Percentiles rank a stretch among this genome's conserved stretches.
Conservation (phyloP, 2,329 filamentous ascomycete species). For the Cryphonectria radicalis region DNA sequence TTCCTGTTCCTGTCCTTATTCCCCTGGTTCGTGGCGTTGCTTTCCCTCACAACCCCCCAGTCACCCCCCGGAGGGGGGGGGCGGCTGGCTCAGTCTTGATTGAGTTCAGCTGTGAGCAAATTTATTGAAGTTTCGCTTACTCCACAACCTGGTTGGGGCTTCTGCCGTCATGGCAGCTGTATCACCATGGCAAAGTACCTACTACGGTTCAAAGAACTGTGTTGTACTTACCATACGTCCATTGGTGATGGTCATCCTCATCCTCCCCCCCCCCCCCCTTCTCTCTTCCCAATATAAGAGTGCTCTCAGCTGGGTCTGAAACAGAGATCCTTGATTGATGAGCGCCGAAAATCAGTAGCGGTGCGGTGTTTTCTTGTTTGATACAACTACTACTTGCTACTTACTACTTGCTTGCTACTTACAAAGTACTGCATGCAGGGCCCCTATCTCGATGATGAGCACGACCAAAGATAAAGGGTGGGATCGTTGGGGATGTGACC, state of each 20-base stretch:
- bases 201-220: background rate
- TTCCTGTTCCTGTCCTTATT: background rate
- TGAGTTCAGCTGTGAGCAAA: background rate
- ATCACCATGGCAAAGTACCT: background rate
- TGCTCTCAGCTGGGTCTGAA: background rate
- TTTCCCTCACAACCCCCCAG: background rate
- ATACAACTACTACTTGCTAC: background rate
- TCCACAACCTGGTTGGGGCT: background rate
- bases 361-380: background rate
- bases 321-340: background rate
- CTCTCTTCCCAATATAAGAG: background rate
- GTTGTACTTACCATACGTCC: background rate
- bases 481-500: background rate
- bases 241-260: background rate
- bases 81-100: background rate
- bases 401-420: background rate
- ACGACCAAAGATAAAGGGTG: background rate
- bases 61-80: background rate
- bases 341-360: constrained; percentile 6
- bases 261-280: too few relatives aligned
- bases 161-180: background rate
- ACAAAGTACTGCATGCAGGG: background rate
- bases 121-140: background rate
- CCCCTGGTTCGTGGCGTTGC: background rate
- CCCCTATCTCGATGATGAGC: background rate